Conservation (phyloP, 768 basidiomycete species). For the Amanita fuliginea region DNA sequence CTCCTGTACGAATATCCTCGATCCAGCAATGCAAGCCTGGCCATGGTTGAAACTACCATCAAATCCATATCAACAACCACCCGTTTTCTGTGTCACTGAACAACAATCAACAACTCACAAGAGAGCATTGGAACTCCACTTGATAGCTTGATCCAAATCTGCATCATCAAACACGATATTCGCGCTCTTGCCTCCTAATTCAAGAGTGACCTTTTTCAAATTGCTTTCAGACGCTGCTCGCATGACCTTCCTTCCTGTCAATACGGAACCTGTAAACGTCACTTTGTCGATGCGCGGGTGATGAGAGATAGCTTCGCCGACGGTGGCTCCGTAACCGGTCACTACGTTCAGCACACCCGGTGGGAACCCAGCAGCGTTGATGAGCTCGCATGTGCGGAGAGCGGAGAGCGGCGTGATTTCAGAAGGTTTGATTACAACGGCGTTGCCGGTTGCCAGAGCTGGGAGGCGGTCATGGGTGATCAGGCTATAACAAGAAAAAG, state of each 20-base stretch:
- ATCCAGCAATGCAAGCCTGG: constrained; percentile 74
- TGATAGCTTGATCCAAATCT: constrained; percentile 59
- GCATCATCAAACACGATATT: constrained; percentile 67
- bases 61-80: background rate
- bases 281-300: constrained; percentile 66
- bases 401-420: constrained; percentile 72
- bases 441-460: constrained; percentile 75
- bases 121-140: constrained; percentile 63
- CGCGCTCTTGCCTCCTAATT: constrained; percentile 72
- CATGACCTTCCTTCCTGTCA: constrained; percentile 71
- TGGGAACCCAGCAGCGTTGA: constrained; percentile 68
- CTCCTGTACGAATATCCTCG: constrained; percentile 76
- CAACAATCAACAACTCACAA: constrained; percentile 38
- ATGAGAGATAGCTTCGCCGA: constrained; percentile 57
- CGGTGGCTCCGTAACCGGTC: constrained; percentile 60
- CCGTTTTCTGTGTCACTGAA: background rate
- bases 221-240: constrained; percentile 74
- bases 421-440: constrained; percentile 70
- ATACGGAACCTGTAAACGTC: constrained; percentile 81
- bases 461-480: background rate
- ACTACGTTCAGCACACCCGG: constrained; percentile 73
- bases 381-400: constrained; percentile 41
- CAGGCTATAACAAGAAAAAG: no score
- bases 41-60: constrained; percentile 48
- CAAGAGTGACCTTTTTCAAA: constrained; percentile 75